Evolutionary conservation across 257 asterid genomes (phyloP), one percentile per base, ranked within the genome.

Genomic region (Lavandula angustifolia): DNA sequence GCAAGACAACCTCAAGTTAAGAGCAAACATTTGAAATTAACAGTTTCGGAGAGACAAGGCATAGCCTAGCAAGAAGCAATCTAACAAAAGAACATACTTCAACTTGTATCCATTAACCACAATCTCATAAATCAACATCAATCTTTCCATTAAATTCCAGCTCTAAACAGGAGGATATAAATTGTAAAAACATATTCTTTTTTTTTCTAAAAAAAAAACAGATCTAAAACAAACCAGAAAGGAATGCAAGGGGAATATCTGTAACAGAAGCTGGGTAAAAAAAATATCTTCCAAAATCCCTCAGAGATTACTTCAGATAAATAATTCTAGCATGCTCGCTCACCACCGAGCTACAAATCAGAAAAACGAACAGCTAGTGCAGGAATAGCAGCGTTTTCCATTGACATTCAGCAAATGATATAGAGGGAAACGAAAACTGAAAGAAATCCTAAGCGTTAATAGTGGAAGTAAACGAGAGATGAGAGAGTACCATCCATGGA

Each of bases 401-500:
- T 4, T 13, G 1, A 31, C 3, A 14, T 41, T 40, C 5, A 3
- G 37, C 31, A 16, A 5, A 8, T 7, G 3, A 13, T 35, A 34
- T 22, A 3, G 56, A 53, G 34, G 3, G 4, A 4, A 16, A 37
- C 3, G 3, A 56, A 34, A 18, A 29, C 18, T 11, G 8, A 27
- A 5, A 32, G 31, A 59, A 14, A 35, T 11, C 46, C n/a, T 51
- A 49, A 42, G 37, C 10, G n/a, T 33, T 32, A 40, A 79, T 14
- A 73, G 65, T 22, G 27, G 27, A 22, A 22, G 1, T 22, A 22
- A 64, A 71, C 76, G 27, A 67, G 71, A 72, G 81, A 22, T 22
- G 81, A 78, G 60, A 76, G 77, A 58, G 59, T 76, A 82, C 88
- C 87, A 82, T 76, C 83, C 83, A 53, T 82, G 87, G 56, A 82